Percentiles rank a stretch among this genome's conserved stretches.
Evolutionary conservation across 257 asterid genomes (phyloP).

Genomic region (Orobanche coerulescens): DNA sequence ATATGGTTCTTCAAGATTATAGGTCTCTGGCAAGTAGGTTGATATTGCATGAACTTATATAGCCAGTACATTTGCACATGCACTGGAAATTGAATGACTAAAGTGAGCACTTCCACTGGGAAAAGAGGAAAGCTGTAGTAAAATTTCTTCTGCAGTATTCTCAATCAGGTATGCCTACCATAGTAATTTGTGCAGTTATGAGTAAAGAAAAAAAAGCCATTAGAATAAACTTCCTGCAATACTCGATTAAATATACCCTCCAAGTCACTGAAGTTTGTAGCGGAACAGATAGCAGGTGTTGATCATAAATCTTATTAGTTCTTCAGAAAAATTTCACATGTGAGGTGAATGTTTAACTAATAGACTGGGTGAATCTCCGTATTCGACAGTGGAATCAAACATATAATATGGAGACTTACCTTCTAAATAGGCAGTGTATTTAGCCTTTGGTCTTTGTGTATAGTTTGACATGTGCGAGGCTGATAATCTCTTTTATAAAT

Average conservation of each 20-base stretch:
- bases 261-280: neutral
- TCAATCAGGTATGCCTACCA: neutral
- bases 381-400: neutral
- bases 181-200: neutral
- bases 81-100: no score
- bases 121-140: neutral
- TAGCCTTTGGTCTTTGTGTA: neutral
- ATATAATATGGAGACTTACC: neutral
- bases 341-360: neutral
- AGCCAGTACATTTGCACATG: neutral
- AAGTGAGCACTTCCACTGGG: no score
- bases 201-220: neutral
- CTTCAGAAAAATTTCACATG: neutral
- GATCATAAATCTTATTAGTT: neutral
- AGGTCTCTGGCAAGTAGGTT: constrained; percentile 4
- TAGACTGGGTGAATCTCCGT: neutral
- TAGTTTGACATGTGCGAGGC: neutral
- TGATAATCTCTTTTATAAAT: neutral
- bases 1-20: neutral
- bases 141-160: neutral
- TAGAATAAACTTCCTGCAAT: neutral
- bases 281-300: neutral
- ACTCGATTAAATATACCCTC: neutral
- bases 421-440: neutral
- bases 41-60: neutral